Base-by-base conservation (phyloP, 176 grass and related monocot species). In the Oryza coarctata region DNA sequence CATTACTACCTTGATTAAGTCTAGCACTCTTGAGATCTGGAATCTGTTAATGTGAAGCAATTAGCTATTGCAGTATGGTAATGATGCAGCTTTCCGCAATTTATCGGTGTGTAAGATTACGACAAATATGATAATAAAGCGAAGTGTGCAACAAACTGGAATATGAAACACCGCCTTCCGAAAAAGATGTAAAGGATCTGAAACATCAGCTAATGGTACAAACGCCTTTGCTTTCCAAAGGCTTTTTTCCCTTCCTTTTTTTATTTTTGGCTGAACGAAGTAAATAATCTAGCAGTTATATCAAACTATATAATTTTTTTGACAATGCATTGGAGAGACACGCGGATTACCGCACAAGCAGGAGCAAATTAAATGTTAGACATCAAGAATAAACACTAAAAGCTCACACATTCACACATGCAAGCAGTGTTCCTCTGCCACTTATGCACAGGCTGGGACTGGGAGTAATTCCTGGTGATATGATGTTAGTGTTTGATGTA, bases 401-500 rank as follows among this genome's bases (percentile, higher is more conserved):
- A 81, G 33, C 62, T 44, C 45, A 63, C 18, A 58, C 9, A 39
- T 22, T 43, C 7, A 81, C 32, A 20, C 41, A 27, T 81, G 71
- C 71, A 82, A 47, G 30, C 49, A 70, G 18, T 62, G 26, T 9
- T 76, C 28, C 6, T 33, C 2, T 34, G 34, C 43, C 63, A 74
- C n/a, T 52, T 41, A 43, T 73, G 61, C n/a, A 13, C 61, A 65
- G 41, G 60, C 23, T 73, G 71, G 43, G 60, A 73, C 23, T 73
- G 71, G 43, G 60, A 73, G 25, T 68, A 65, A 83, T 63, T 44
- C 74, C 38, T 88, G 80, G 28, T 41, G 65, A 84, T 61, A 82
- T 23, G 13, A 75, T 79, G 74, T 79, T 84, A 83, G 74, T 44
- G 74, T 43, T 83, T 52, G 52, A 89, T 92, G 79, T 89, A 92